phyloP scores from a whole-genome alignment of 139 green algal species.

The Chlorella sp. region DNA sequence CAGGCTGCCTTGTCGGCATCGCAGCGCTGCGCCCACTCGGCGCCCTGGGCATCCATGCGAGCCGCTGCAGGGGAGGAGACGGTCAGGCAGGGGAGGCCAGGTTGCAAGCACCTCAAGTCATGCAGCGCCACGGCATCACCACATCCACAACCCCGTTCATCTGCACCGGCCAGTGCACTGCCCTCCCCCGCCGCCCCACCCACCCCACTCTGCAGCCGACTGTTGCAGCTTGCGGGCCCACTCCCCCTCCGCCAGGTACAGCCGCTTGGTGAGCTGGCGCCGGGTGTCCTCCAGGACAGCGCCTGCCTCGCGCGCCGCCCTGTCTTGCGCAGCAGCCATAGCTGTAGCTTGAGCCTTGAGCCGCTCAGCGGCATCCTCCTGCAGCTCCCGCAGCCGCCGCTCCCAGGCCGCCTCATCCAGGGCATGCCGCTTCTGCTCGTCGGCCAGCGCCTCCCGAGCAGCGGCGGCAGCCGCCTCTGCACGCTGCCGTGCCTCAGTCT shows the following conservation, averaged over 20 bases:
- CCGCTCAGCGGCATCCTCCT: neutral
- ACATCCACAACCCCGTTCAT: too few relatives aligned
- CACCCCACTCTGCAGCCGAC: constrained; percentile 15
- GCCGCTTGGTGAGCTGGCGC: constrained; percentile 12
- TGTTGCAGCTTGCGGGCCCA: constrained; percentile 33
- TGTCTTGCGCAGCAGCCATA: neutral
- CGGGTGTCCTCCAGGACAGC: neutral
- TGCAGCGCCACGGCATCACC: too few relatives aligned
- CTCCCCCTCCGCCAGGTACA: constrained; percentile 35
- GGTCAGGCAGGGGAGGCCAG: too few relatives aligned
- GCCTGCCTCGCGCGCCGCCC: neutral
- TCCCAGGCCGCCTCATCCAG: constrained; percentile 11
- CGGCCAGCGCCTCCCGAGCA: constrained; percentile 7
- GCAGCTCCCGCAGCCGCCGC: constrained; percentile 13
- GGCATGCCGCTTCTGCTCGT: neutral
- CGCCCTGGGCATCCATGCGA: neutral
- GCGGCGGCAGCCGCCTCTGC: neutral
- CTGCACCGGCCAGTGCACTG: too few relatives aligned
- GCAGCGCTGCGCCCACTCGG: constrained; percentile 1
- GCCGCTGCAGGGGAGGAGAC: neutral
- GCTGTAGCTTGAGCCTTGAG: neutral
- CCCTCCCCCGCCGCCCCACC: neutral
- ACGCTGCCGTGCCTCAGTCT: neutral
- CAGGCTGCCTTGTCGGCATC: constrained; percentile 14
- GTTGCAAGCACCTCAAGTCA: too few relatives aligned